Percentiles rank a stretch among this genome's conserved stretches.
Evolutionary conservation across 2,329 filamentous ascomycete genomes (phyloP).

Genomic region (Paraphoma sp.): DNA sequence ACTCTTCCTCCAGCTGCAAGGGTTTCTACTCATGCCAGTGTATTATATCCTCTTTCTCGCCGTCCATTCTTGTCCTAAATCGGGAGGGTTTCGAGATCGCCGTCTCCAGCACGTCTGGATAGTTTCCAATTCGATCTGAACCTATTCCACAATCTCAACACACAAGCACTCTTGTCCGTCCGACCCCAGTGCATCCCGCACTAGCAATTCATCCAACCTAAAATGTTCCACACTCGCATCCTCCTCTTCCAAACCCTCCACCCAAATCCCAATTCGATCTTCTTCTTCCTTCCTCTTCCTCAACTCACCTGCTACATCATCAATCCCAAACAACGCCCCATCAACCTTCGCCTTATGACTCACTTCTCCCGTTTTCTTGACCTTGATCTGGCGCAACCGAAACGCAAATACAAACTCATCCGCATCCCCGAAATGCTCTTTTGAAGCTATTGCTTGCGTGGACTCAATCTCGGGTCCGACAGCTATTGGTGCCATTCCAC

Average conservation of each 20-base stretch:
- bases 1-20: no score
- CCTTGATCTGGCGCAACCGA: constrained; percentile 12
- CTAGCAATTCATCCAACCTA: background rate
- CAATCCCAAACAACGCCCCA: background rate
- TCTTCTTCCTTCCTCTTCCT: background rate
- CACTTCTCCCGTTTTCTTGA: constrained; percentile 8
- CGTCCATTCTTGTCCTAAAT: no score
- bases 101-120: no score
- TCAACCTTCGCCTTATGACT: background rate
- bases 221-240: background rate
- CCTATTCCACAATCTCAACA: background rate
- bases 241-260: background rate
- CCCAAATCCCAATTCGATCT: background rate
- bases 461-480: constrained; percentile 10
- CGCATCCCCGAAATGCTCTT: background rate
- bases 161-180: background rate
- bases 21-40: no score
- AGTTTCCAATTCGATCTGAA: no score
- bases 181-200: background rate
- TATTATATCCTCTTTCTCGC: no score
- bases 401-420: constrained; percentile 15
- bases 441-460: constrained; percentile 2
- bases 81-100: no score
- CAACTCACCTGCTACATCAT: background rate
- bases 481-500: constrained; percentile 6